Percentiles rank a stretch among this genome's conserved stretches.
These are phyloP conservation scores for Hyaloperonospora brassicae DNA, from an alignment of 352 stramenopile genomes.

Conservation along the genomic window DNA sequence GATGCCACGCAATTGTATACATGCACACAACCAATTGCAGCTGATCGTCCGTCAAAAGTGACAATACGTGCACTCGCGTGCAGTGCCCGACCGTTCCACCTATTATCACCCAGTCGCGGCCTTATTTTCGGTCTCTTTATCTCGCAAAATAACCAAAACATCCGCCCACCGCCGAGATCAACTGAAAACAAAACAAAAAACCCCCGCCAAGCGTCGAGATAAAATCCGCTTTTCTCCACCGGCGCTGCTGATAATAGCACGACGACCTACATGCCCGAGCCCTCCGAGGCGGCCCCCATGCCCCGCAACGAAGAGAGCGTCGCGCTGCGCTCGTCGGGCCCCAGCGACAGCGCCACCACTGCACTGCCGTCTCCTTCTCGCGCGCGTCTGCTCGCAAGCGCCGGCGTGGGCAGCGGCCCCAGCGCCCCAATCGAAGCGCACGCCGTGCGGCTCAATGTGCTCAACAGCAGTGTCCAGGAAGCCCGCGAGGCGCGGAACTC, in stretches of 20 bases:
- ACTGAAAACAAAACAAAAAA: too few relatives aligned
- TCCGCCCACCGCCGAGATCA: too few relatives aligned
- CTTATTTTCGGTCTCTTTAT: neutral
- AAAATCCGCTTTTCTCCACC: too few relatives aligned
- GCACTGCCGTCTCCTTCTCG: slow-evolving; percentile 22
- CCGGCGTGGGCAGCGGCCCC: slow-evolving; percentile 20
- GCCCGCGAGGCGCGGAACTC: slow-evolving; percentile 72
- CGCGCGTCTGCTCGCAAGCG: slow-evolving; percentile 20
- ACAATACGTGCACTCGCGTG: too few relatives aligned
- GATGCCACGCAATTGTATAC: too few relatives aligned
- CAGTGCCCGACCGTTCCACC: too few relatives aligned
- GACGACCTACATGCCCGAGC: slow-evolving; percentile 7
- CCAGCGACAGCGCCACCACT: slow-evolving; percentile 18
- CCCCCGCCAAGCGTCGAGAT: too few relatives aligned
- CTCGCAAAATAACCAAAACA: too few relatives aligned
- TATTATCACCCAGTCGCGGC: neutral
- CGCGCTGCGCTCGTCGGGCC: slow-evolving; percentile 15
- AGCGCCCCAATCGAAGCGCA: slow-evolving; percentile 56
- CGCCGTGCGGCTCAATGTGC: slow-evolving; percentile 73
- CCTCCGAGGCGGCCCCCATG: slow-evolving; percentile 15
- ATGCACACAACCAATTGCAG: too few relatives aligned
- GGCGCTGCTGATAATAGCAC: neutral
- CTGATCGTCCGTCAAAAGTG: too few relatives aligned
- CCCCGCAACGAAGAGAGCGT: slow-evolving; percentile 24
- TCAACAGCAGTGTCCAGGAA: slow-evolving; percentile 78